Percentiles rank a stretch among this genome's conserved stretches.
phyloP scores from a whole-genome alignment of 2,329 filamentous ascomycete genomes.

The Cladophialophora bantiana region DNA sequence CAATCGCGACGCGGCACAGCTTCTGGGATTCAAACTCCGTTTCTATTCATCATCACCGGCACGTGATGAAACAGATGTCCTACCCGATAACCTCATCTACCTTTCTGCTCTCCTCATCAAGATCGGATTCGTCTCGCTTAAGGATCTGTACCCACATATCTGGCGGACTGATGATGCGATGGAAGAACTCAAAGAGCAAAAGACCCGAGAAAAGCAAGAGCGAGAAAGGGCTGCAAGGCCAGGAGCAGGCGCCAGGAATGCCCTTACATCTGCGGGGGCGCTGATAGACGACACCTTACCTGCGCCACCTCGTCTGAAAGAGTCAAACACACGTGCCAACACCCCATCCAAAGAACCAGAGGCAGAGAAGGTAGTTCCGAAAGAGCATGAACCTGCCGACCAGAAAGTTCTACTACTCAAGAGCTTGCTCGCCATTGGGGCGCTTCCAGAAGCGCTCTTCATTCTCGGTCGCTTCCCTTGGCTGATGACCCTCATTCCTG shows the following conservation, averaged over 20 bases:
- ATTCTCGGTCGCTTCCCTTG: slow-evolving; percentile 92
- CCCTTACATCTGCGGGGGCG: slow-evolving; percentile 83
- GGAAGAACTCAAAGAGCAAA: slow-evolving; percentile 73
- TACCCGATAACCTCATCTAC: slow-evolving; percentile 92
- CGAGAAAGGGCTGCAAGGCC: slow-evolving; percentile 74
- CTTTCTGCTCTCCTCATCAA: slow-evolving; percentile 92
- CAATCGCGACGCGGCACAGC: slow-evolving; percentile 89
- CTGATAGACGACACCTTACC: slow-evolving; percentile 79
- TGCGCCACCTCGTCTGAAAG: slow-evolving; percentile 58
- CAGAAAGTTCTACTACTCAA: slow-evolving; percentile 87
- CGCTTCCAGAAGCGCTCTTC: slow-evolving; percentile 89
- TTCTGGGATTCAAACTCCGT: slow-evolving; percentile 94
- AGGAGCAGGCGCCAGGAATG: slow-evolving; percentile 76
- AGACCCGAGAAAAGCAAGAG: slow-evolving; percentile 77
- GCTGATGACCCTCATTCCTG: slow-evolving; percentile 83
- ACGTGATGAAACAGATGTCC: slow-evolving; percentile 74
- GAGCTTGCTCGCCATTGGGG: slow-evolving; percentile 87
- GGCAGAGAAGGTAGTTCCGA: slow-evolving; percentile 52
- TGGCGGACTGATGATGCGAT: slow-evolving; percentile 86
- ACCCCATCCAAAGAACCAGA: slow-evolving; percentile 62
- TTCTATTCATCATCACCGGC: slow-evolving; percentile 83
- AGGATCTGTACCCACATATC: slow-evolving; percentile 89
- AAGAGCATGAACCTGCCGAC: slow-evolving; percentile 73
- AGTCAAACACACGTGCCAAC: slow-evolving; percentile 58
- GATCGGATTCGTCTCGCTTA: slow-evolving; percentile 91